Evolutionary conservation across 228 moss, liverwort and hornwort genomes (phyloP), one percentile per base, ranked within the genome.

Genomic region (Sphagnum magellanicum): DNA sequence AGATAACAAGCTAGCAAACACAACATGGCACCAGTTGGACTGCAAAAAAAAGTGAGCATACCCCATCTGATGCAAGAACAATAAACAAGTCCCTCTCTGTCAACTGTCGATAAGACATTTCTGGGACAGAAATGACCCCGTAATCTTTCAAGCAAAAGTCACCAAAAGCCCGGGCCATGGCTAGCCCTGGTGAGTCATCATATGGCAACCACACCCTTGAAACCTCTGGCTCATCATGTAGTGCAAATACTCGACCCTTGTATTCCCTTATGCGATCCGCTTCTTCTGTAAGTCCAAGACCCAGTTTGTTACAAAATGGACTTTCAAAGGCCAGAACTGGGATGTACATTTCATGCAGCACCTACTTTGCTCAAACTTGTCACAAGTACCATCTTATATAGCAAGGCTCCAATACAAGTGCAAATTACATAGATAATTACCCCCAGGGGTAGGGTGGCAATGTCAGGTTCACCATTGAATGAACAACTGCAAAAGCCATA

Each of bases 151-250:
- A 73, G 72, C 86, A 86, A 52, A 80, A 80, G 65, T 86, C 86
- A 48, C 86, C 86, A 50, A 86, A 86, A n/a, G 83, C 86, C 74
- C 86, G 78, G 49, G 86, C 86, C 86, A 86, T 86, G 59, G 86
- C 86, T 65, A 86, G 72, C 48, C 86, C 86, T 2, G 86, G 86
- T 13, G 86, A 86, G 11, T 86, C 78, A 70, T 86, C 86, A 49
- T 68, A 80, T 15, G 86, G 86, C 72, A 86, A 74, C 86, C 86
- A 86, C 52, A 86, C 86, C 63, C 86, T 78, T 70, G 83, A 80
- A 51, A 86, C 86, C 58, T 86, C 83, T 50, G 86, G 86, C 74
- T 86, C 86, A 59, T 86, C 86, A 6, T 80, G 82, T 4, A 86
- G 80, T 10, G 86, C 80, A 70, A 86, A 86, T 9, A 86, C 80